A percentile compares a stretch with the other conserved stretches of the same genome.
Conservation (phyloP, 2,329 filamentous ascomycete genomes). For the Pyrenochaeta sp. region DNA sequence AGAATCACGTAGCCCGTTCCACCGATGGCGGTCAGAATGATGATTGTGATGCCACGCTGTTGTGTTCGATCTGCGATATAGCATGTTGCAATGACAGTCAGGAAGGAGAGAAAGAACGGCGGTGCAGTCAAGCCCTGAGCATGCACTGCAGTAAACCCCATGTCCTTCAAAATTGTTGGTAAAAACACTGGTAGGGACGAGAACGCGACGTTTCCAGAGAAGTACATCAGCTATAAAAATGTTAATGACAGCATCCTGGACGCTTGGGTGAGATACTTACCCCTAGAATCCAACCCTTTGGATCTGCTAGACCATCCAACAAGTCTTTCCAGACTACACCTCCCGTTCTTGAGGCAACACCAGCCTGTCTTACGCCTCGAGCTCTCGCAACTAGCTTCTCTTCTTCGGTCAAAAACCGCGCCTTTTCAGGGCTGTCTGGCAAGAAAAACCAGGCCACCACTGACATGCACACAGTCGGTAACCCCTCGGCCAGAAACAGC, state of each 20-base stretch:
- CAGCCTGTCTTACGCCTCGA: conserved; percentile 42
- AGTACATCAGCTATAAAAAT: conserved; percentile 42
- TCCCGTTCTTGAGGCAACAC: conserved; percentile 36
- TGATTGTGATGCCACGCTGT: conserved; percentile 70
- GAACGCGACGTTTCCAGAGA: conserved; percentile 59
- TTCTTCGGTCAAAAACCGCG: conserved; percentile 52
- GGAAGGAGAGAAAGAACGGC: conserved; percentile 73
- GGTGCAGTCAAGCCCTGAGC: conserved; percentile 78
- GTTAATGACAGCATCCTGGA: conserved; percentile 5
- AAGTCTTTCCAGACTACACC: conserved; percentile 41
- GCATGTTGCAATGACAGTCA: conserved; percentile 68
- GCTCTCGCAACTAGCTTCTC: conserved; percentile 48
- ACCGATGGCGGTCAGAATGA: conserved; percentile 64
- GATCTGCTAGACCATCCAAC: conserved; percentile 36
- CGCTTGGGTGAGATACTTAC: conserved; percentile 21
- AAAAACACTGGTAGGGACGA: conserved; percentile 58
- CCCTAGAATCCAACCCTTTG: conserved; percentile 46
- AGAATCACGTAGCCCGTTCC: conserved; percentile 72
- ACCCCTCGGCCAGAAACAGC: conserved; percentile 59
- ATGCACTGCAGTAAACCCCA: conserved; percentile 73
- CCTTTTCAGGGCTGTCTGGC: conserved; percentile 55
- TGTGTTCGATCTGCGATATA: conserved; percentile 71
- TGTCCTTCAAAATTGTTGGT: conserved; percentile 57
- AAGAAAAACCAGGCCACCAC: conserved; percentile 54
- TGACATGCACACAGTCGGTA: conserved; percentile 55